Evolutionary conservation across 2,329 filamentous ascomycete species (phyloP), one percentile per base, ranked within the genome.

Genomic region (Fusarium abutilonis): DNA sequence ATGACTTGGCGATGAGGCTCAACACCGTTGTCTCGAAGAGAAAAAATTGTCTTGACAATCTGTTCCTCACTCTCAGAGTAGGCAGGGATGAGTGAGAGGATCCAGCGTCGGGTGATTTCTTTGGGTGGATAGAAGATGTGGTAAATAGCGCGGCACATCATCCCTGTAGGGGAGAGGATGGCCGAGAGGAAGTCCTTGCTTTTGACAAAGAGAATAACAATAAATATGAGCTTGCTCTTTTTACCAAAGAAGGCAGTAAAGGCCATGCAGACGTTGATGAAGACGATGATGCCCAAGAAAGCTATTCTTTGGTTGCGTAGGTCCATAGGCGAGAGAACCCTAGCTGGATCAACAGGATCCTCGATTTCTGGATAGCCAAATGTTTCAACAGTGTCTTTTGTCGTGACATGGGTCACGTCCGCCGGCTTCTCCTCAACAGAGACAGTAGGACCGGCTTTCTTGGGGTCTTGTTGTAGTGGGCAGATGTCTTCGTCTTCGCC

Each of bases 31-130:
- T 68, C 65, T 0, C 65, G 59, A 2, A 68, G 51, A 2, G 65
- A 68, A 28, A 56, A 68, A 8, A 68, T 57, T 2, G 65, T 68
- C 42, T 68, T 68, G 51, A 68, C 65, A 9, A 68, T 68, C 14
- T 68, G 65, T 7, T 68, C 65, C 21, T 68, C 65, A 3, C 65
- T 68, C n/a, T 68, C 65, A 0, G 65, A 68, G 13, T 68, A 68
- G 1, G 65, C 65, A 5, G 65, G 65, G 0, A 68, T 68, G 11
- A 68, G 66, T 1, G 65, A 68, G 1, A 68, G 26, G 2, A 68
- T 68, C 65, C 65, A 68, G 0, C 43, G 43, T 11, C 51, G 50
- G 0, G 6, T 14, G 6, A 68, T 59, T 6, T 48, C 38, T 15
- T 47, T 31, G 0, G 41, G 55, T 6, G 55, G 65, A 1, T 49